A percentile compares a stretch with the other conserved stretches of the same genome.
Evolutionary conservation across 148 eudicot genomes (phyloP).

Genomic region (Polygonum maritimum): DNA sequence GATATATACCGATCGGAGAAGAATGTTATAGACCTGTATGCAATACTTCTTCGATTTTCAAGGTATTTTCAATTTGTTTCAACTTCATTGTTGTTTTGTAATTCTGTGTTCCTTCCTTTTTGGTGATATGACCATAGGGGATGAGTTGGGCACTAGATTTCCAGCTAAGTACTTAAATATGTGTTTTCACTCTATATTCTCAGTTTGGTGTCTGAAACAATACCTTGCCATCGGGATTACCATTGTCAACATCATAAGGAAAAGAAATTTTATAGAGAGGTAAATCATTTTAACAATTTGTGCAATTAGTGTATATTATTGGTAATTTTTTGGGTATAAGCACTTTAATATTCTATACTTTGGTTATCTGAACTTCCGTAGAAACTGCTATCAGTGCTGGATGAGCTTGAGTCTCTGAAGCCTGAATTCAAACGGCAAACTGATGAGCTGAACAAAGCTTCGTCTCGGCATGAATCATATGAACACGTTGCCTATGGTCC

Average conservation of each 20-base stretch:
- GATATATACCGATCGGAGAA: conserved; percentile 56
- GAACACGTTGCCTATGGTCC: conserved; percentile 38
- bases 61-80: conserved; percentile 40
- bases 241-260: conserved; percentile 49
- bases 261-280: conserved; percentile 51
- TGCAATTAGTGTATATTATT: neutral
- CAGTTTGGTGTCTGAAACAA: conserved; percentile 94
- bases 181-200: conserved; percentile 20
- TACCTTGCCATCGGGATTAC: conserved; percentile 89
- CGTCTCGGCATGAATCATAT: conserved; percentile 21
- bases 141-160: neutral
- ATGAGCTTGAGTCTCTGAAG: conserved; percentile 81
- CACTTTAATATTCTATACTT: neutral
- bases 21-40: conserved; percentile 70
- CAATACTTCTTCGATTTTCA: conserved; percentile 81
- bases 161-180: neutral
- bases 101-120: neutral
- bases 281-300: conserved; percentile 15
- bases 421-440: conserved; percentile 55
- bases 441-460: conserved; percentile 43
- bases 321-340: neutral
- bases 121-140: neutral
- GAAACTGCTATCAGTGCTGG: conserved; percentile 57
- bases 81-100: conserved; percentile 6
- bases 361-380: conserved; percentile 16